A percentile compares a stretch with the other conserved stretches of the same genome.
phyloP scores from a whole-genome alignment of 2,329 filamentous ascomycete species.

The Xylariaceae sp. region DNA sequence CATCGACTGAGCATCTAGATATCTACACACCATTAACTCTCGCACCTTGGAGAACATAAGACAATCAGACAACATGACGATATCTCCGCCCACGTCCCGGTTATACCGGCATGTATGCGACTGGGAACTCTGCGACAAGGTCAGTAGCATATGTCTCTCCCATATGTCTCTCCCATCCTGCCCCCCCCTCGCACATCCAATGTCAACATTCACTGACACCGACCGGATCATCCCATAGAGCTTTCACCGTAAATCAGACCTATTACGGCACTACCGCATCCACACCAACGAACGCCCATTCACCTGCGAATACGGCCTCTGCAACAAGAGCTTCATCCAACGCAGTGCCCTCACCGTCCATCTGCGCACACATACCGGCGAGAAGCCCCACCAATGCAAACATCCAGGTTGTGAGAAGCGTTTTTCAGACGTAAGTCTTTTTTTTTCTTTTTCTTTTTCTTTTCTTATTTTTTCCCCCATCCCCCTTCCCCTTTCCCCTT shows the following conservation, averaged over 20 bases:
- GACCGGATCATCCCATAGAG: slow-evolving; percentile 41
- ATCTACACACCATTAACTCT: neutral
- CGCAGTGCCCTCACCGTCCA: slow-evolving; percentile 65
- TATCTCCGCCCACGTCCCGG: neutral
- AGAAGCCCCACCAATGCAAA: slow-evolving; percentile 66
- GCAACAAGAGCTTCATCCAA: slow-evolving; percentile 67
- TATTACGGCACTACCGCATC: slow-evolving; percentile 65
- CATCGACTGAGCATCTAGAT: too few species aligned
- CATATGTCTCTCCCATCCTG: neutral
- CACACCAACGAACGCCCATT: slow-evolving; percentile 63
- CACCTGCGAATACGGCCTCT: slow-evolving; percentile 56
- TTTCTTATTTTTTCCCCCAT: too few species aligned
- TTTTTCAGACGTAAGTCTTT: slow-evolving; percentile 58
- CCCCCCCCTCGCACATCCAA: neutral
- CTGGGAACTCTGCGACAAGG: slow-evolving; percentile 51
- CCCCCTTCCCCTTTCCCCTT: too few species aligned
- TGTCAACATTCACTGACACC: neutral
- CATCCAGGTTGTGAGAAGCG: slow-evolving; percentile 61
- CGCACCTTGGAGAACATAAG: neutral
- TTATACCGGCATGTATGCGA: neutral
- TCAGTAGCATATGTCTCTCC: slow-evolving; percentile 31
- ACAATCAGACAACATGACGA: neutral
- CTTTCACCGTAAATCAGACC: slow-evolving; percentile 67
- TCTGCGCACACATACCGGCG: slow-evolving; percentile 63
- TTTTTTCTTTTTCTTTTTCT: too few species aligned